Conservation (phyloP, 1,139 yeast genomes). For the Magnusiomyces fungicola region DNA sequence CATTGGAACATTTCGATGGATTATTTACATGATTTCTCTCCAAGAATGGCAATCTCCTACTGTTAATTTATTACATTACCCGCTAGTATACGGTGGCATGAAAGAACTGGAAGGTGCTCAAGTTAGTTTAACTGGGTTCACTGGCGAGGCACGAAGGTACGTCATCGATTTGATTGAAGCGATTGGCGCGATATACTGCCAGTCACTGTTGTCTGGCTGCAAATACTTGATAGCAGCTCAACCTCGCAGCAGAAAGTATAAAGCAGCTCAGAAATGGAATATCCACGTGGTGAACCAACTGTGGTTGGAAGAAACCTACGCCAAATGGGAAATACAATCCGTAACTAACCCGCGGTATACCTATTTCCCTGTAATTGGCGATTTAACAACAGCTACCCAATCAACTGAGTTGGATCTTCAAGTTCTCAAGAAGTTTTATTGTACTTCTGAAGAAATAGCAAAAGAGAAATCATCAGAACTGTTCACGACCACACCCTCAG, state of each 20-base stretch:
- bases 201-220: slow-evolving; percentile 41
- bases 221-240: slow-evolving; percentile 61
- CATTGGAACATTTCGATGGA: slow-evolving; percentile 11
- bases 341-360: slow-evolving; percentile 40
- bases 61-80: slow-evolving; percentile 58
- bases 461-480: background rate
- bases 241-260: slow-evolving; percentile 64
- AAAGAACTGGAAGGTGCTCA: slow-evolving; percentile 45
- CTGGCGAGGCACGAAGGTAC: slow-evolving; percentile 76
- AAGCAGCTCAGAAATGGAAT: slow-evolving; percentile 63
- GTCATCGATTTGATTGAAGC: slow-evolving; percentile 56
- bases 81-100: slow-evolving; percentile 51
- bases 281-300: slow-evolving; percentile 60
- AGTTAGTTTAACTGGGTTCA: slow-evolving; percentile 69
- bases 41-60: slow-evolving; percentile 53
- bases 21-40: slow-evolving; percentile 43
- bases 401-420: slow-evolving; percentile 40
- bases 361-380: slow-evolving; percentile 39
- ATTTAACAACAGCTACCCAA: slow-evolving; percentile 44
- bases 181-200: slow-evolving; percentile 73
- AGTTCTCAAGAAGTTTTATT: slow-evolving; percentile 40
- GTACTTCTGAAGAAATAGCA: slow-evolving; percentile 12
- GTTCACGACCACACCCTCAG: too few species aligned
- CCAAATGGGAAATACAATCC: slow-evolving; percentile 50
- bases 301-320: slow-evolving; percentile 84